These are phyloP conservation scores for Euphorbia pulcherrima DNA, from an alignment of 345 rosid species.

Conservation along the genomic window DNA sequence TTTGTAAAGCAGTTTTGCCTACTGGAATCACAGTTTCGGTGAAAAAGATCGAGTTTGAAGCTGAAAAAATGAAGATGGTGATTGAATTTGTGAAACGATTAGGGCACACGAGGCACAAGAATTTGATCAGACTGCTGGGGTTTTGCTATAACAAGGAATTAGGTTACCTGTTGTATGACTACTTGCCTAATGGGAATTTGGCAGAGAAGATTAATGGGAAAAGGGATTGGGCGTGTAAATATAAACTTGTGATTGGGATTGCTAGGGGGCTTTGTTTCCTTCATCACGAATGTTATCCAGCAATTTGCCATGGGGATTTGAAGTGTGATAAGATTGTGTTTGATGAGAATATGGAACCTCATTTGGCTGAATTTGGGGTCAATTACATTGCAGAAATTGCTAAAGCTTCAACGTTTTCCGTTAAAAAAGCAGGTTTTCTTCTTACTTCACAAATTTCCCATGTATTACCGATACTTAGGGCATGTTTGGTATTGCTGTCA, in stretches of 20 bases:
- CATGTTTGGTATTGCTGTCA: too few species aligned
- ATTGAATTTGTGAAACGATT: conserved; percentile 44
- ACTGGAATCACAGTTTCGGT: conserved; percentile 83
- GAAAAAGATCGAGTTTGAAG: conserved; percentile 56
- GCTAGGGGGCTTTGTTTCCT: conserved; percentile 81
- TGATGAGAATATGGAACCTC: conserved; percentile 70
- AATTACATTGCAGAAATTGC: conserved; percentile 42
- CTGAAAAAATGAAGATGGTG: conserved; percentile 35
- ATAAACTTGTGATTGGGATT: conserved; percentile 58
- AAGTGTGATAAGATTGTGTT: conserved; percentile 56
- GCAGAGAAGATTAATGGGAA: conserved; percentile 50
- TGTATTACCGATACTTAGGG: too few species aligned
- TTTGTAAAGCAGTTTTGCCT: conserved; percentile 68
- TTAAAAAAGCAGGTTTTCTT: conserved; percentile 34
- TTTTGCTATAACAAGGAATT: conserved; percentile 68
- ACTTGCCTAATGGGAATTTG: conserved; percentile 72
- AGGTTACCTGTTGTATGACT: conserved; percentile 66
- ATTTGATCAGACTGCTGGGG: conserved; percentile 74
- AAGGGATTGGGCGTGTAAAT: conserved; percentile 64
- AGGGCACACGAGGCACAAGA: conserved; percentile 79
- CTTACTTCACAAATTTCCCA: neutral
- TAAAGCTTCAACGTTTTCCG: conserved; percentile 31
- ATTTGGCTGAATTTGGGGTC: conserved; percentile 66
- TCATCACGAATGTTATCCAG: conserved; percentile 85
- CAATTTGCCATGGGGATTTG: conserved; percentile 85